Conservation (phyloP, 148 eudicot genomes). For the Amaranthus hypochondriacus region DNA sequence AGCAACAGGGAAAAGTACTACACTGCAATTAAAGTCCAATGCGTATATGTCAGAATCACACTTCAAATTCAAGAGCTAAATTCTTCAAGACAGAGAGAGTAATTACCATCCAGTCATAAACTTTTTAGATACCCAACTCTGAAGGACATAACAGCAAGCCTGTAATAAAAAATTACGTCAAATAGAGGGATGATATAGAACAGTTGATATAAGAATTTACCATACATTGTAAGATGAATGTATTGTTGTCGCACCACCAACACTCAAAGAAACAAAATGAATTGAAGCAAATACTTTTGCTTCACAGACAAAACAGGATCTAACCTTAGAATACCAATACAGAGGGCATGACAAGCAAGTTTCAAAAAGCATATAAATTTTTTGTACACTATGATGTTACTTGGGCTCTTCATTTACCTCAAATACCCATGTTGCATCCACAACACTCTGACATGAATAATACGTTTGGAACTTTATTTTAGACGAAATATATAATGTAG, state of each 20-base stretch:
- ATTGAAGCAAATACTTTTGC: not conserved
- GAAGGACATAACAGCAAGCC: conserved; percentile 67
- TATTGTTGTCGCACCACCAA: not conserved
- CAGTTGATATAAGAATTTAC: not conserved
- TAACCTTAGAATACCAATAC: no score
- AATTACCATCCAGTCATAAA: conserved; percentile 72
- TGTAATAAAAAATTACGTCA: conserved; percentile 18
- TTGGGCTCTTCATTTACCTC: not conserved
- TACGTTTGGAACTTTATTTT: no score
- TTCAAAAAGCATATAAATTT: no score
- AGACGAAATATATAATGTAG: no score
- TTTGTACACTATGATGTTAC: not conserved
- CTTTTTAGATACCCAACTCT: conserved; percentile 66
- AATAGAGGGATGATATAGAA: not conserved
- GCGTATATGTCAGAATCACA: conserved; percentile 16
- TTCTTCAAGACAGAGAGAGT: conserved; percentile 13
- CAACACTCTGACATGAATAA: no score
- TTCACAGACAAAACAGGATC: not conserved
- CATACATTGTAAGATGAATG: no score
- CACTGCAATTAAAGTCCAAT: conserved; percentile 37
- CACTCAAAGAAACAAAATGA: not conserved
- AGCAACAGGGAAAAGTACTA: conserved; percentile 70
- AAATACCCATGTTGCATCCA: no score
- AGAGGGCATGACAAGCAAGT: no score
- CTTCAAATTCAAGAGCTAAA: conserved; percentile 4